phyloP scores from a whole-genome alignment of 1,139 yeast species.

The Geotrichum klebahnii region DNA sequence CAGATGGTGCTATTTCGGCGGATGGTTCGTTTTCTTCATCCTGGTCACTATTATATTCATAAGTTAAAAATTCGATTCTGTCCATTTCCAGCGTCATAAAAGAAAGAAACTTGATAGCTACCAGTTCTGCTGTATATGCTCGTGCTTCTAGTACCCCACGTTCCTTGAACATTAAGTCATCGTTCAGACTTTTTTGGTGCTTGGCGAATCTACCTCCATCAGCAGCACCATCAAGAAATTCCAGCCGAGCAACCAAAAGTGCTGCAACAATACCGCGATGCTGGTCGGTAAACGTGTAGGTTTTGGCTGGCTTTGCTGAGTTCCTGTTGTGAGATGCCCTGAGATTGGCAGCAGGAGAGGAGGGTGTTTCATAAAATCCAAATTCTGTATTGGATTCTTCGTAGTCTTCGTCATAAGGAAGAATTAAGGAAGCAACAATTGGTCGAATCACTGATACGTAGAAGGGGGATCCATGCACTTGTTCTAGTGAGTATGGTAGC shows the following conservation, averaged over 20 bases:
- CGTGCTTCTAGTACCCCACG: slow-evolving; percentile 33
- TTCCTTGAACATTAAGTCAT: slow-evolving; percentile 27
- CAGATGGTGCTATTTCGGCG: no score
- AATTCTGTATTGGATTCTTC: slow-evolving; percentile 3
- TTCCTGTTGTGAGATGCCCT: slow-evolving; percentile 2
- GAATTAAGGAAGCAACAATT: slow-evolving; percentile 19
- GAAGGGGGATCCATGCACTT: slow-evolving; percentile 16
- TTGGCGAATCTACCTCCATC: slow-evolving; percentile 23
- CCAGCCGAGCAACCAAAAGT: slow-evolving; percentile 32
- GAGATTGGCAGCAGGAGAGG: slow-evolving; percentile 11
- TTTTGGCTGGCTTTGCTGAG: not conserved
- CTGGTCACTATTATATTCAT: slow-evolving; percentile 25
- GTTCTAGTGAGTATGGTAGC: slow-evolving; percentile 18
- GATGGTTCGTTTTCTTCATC: not conserved
- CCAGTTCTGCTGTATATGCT: slow-evolving; percentile 35
- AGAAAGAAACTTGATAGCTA: slow-evolving; percentile 33
- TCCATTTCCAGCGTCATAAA: slow-evolving; percentile 30
- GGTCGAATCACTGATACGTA: slow-evolving; percentile 18
- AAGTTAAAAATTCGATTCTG: slow-evolving; percentile 32
- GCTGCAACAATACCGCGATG: slow-evolving; percentile 37
- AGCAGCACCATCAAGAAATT: slow-evolving; percentile 29
- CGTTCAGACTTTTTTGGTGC: slow-evolving; percentile 22
- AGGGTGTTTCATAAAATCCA: not conserved
- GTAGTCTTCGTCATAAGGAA: slow-evolving; percentile 12
- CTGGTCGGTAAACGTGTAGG: slow-evolving; percentile 23